phyloP scores from a whole-genome alignment of 306 rosid genomes.

The Vigna trinervia region DNA sequence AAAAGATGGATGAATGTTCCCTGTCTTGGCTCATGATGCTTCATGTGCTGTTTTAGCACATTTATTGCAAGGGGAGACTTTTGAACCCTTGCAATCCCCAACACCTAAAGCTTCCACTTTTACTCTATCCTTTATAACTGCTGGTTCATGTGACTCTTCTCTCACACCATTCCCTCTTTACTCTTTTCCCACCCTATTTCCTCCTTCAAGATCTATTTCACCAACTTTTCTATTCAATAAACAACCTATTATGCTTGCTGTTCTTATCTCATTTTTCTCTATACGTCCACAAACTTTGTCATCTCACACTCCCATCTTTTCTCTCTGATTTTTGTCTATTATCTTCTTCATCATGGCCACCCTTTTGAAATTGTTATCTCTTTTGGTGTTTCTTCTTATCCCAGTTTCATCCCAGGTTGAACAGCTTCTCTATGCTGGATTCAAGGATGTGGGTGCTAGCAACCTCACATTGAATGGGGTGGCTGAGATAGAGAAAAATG shows the following conservation, averaged over 20 bases:
- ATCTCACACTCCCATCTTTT: background rate
- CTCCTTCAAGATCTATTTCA: conserved; percentile 21
- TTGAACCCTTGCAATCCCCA: background rate
- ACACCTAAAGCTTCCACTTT: background rate
- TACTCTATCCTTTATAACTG: conserved; percentile 8
- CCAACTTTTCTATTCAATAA: conserved; percentile 12
- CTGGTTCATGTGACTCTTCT: conserved; percentile 21
- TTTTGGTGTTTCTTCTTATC: conserved; percentile 41
- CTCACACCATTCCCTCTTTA: background rate
- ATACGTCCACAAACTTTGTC: conserved; percentile 6
- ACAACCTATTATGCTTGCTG: conserved; percentile 28
- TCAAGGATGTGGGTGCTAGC: conserved; percentile 53
- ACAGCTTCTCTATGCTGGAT: conserved; percentile 62
- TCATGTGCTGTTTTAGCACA: background rate
- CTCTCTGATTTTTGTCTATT: background rate
- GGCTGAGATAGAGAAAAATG: conserved; percentile 59
- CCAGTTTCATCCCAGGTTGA: conserved; percentile 53
- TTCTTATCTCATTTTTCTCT: background rate
- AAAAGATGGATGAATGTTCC: background rate
- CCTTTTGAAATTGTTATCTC: conserved; percentile 32
- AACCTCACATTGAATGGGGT: conserved; percentile 61
- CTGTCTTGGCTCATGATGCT: background rate
- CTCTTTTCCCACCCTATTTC: background rate
- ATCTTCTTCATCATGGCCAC: conserved; percentile 40
- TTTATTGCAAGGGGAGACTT: conserved; percentile 19